Evolutionary conservation across 129 eudicot species (phyloP).

Genomic region (Mikania micrantha): DNA sequence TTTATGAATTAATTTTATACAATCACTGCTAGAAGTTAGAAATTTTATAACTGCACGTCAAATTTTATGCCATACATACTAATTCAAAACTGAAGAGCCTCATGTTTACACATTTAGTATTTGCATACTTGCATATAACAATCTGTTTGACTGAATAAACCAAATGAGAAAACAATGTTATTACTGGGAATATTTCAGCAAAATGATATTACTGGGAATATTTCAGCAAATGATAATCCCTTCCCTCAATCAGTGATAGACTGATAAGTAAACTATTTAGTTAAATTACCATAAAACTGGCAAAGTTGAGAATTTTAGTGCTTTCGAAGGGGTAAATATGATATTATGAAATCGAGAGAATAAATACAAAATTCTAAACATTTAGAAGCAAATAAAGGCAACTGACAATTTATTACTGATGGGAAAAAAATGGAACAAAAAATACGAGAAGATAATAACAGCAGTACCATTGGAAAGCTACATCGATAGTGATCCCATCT

Average conservation of each 20-base stretch:
- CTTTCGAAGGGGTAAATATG: neutral
- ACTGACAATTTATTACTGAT: neutral
- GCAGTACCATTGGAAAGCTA: conserved; percentile 80
- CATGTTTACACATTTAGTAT: neutral
- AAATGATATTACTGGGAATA: neutral
- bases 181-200: neutral
- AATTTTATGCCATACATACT: neutral
- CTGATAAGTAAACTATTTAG: neutral
- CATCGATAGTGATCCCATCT: conserved; percentile 62
- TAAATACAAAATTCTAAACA: neutral
- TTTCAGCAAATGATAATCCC: neutral
- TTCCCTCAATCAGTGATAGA: neutral
- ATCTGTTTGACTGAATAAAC: neutral
- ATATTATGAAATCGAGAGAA: neutral
- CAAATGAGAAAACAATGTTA: neutral
- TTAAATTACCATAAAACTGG: neutral
- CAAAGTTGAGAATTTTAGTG: neutral
- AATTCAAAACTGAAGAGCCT: neutral
- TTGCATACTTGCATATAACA: neutral
- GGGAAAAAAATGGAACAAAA: conserved; percentile 1
- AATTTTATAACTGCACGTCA: neutral
- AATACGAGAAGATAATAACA: conserved; percentile 1
- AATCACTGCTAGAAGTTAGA: neutral
- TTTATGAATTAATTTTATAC: neutral
- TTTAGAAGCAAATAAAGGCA: neutral